Evolutionary conservation across 441 rosid genomes (phyloP), one percentile per base, ranked within the genome.

Genomic region (Iberis amara): DNA sequence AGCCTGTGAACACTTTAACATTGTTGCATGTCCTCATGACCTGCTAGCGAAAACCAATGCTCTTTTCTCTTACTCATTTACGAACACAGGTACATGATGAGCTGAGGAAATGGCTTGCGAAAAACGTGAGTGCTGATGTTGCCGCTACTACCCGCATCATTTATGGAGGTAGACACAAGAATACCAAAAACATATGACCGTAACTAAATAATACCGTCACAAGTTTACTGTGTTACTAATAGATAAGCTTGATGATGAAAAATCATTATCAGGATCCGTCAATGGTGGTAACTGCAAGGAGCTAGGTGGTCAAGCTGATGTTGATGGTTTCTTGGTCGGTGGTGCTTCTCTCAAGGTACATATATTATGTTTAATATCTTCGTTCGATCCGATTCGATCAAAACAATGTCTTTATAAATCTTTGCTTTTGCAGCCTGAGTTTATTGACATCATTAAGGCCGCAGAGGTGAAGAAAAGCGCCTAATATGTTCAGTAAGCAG

Each of bases 271-370:
- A 89, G 94, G 94, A 47, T 83, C 90, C 10, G 86, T 83, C 3
- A 80, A 62, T 57, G 82, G 81, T 63, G 79, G 69, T 12, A 83
- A 78, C 70, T 80, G 84, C 78, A 76, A 73, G 67, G 90, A 80
- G 62, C 74, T 80, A 26, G 81, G 74, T 9, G 74, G 61, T 24
- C 77, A 83, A 50, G 62, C 84, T 2, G 86, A 83, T 66, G 77
- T 83, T 21, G 90, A 83, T 44, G 90, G 90, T 47, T 80, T 83
- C 76, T 68, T 83, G 72, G 90, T 83, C 21, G 90, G 90, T 50
- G 90, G 90, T 61, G 86, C 90, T 64, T 78, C 90, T 18, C 68
- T 61, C 4, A 68, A 68, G 72, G 72, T 57, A 42, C 30, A 42
- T n/a, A 8, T 39, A n/a, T n/a, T n/a, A n/a, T n/a, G n/a, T n/a